Base-by-base conservation (phyloP, 768 basidiomycete genomes). In the Leccinum ochraceum region DNA sequence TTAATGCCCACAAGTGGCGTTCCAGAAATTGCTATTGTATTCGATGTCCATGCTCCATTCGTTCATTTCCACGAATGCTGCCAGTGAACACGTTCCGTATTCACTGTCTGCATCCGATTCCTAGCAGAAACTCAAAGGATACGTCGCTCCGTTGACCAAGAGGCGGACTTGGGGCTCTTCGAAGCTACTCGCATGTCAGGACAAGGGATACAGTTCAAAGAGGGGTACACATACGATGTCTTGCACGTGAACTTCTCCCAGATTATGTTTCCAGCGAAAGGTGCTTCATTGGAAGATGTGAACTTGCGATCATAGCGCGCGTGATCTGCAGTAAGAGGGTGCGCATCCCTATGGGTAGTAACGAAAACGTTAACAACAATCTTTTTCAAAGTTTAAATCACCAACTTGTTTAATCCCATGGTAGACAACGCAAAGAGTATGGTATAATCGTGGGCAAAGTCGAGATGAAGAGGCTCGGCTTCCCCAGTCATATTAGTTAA, bases 201-300 rank as follows among this genome's bases (percentile, higher is more conserved):
- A 4, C 9, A 44, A 30, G 24, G 56, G 3, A 10, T 2, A 26
- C 3, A 39, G 11, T 28, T 17, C 28, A 7, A 54, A 26, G 4
- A 11, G 9, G 14, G 6, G 2, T 55, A 10, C 3, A 67, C 70
- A 42, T 37, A 76, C 76, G 75, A 77, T n/a, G 63, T 62, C 32
- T 65, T 51, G 67, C 79, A 80, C 4, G 69, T 67, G 64, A 78
- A 80, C 62, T 66, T 73, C 66, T 80, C 79, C 78, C 78, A 80
- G 17, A 77, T 58, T 75, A 80, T 79, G 36, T 69, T 71, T 32
- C 77, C 78, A 22, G 67, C 78, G 56, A 81, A 81, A 20, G 79
- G 79, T 10, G 75, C 67, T 61, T 78, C 78, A 11, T 63, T 22
- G 3, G 77, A 75, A 16, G 71, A 78, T 54, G 70, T 67, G 67